Evolutionary conservation across 2,329 filamentous ascomycete species (phyloP), one percentile per base, ranked within the genome.

Genomic region (Tolypocladium album): DNA sequence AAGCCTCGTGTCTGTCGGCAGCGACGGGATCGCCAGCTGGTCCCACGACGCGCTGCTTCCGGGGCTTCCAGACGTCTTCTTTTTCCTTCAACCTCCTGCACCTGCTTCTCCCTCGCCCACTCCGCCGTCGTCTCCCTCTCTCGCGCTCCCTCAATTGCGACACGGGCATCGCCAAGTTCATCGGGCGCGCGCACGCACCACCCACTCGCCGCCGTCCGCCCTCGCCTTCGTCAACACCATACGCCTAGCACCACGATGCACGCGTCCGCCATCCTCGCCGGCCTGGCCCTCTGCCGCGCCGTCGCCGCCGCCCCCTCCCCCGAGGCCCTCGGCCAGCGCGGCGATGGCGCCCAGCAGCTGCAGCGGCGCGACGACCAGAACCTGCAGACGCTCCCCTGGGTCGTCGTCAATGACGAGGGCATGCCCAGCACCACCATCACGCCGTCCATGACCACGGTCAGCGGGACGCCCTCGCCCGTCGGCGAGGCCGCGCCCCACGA

Each of bases 331-430:
- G 61, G 34, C 27, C 24, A 11, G 47, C 27, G 45, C 45, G 24
- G 22, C 17, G 12, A 47, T 1, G 45, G 45, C 45, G 13, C 24
- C 45, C 13, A 17, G 45, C 42, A 17, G 47, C 47, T 34, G 27
- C 47, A 52, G 47, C 47, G 47, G 8, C 47, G 47, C 27, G 47
- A 52, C 6, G 45, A 17, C 24, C 8, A 52, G 22, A 65, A 71
- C 55, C 68, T 68, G n/a, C 69, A 72, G 50, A 75, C 76, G 7
- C 76, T 75, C 24, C 74, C 77, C 40, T 85, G 82, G 82, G 78
- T 84, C 55, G 75, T 73, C 4, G 78, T 84, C 62, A 73, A 78
- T 67, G 74, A 76, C 57, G 73, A 78, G 52, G 78, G 78, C 64
- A 70, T 70, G 40, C 75, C 80, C 27, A 65, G 62, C 20, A 73